These are phyloP conservation scores for Vaccinium corymbosum DNA, from an alignment of 148 eudicot genomes.

Conservation along the genomic window DNA sequence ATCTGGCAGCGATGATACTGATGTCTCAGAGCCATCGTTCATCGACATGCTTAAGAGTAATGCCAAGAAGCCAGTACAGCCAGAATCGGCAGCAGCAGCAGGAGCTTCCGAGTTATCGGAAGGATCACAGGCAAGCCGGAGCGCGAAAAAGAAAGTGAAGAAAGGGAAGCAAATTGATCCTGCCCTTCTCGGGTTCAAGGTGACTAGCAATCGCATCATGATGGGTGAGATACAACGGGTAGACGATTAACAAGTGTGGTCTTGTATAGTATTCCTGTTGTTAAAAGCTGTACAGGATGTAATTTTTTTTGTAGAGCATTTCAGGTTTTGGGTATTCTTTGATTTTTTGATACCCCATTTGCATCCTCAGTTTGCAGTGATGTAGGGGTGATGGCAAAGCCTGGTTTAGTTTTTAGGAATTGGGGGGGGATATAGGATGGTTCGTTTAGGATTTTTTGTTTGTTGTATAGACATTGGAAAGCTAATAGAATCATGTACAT, in stretches of 20 bases:
- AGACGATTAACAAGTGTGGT: slow-evolving; percentile 42
- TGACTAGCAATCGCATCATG: slow-evolving; percentile 91
- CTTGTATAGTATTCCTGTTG: slow-evolving; percentile 3
- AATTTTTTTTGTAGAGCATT: slow-evolving; percentile 28
- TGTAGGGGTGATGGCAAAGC: neutral
- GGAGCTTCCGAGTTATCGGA: slow-evolving; percentile 44
- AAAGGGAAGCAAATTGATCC: slow-evolving; percentile 92
- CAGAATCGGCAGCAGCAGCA: slow-evolving; percentile 33
- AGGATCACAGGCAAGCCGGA: slow-evolving; percentile 42
- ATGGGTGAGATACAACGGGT: slow-evolving; percentile 94
- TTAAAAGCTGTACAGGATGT: slow-evolving; percentile 33
- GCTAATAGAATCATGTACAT: neutral
- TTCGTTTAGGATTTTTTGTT: neutral
- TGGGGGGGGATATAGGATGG: neutral
- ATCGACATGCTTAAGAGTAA: slow-evolving; percentile 88
- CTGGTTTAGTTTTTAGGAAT: neutral
- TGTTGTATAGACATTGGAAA: slow-evolving; percentile 3
- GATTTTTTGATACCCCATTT: slow-evolving; percentile 4
- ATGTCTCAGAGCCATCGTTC: slow-evolving; percentile 76
- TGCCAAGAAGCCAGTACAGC: slow-evolving; percentile 57
- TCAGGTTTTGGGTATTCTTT: neutral
- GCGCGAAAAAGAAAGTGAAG: slow-evolving; percentile 83
- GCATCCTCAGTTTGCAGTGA: slow-evolving; percentile 4
- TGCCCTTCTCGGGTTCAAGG: slow-evolving; percentile 89
- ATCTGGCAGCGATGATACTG: slow-evolving; percentile 62